Evolutionary conservation across 208 protist species (phyloP).

Genomic region (Zelonia costaricensis): DNA sequence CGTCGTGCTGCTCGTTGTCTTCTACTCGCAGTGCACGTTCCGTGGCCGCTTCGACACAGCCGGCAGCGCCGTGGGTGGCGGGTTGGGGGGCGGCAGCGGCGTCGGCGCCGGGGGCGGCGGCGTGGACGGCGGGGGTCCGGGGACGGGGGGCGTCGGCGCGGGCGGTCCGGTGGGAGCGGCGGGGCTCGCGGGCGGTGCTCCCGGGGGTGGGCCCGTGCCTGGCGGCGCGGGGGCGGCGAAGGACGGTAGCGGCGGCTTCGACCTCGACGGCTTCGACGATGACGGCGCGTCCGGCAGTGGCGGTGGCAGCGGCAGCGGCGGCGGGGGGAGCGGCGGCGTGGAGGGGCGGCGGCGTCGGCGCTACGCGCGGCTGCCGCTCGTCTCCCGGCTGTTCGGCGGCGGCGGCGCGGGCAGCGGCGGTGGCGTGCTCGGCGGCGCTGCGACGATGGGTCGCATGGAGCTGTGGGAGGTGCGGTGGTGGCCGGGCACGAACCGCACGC

Average conservation of each 20-base stretch:
- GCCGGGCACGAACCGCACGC: conserved; percentile 16
- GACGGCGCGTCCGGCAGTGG: too few species aligned
- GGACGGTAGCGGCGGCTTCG: neutral
- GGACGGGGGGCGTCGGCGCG: neutral
- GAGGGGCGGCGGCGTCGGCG: neutral
- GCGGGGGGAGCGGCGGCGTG: neutral
- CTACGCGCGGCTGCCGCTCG: neutral
- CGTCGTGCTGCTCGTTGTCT: conserved; percentile 11
- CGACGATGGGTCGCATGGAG: conserved; percentile 1
- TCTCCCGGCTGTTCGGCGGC: too few species aligned
- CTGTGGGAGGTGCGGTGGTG: conserved; percentile 18
- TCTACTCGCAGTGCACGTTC: conserved; percentile 23
- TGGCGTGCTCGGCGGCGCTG: neutral
- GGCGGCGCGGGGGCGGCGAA: too few species aligned
- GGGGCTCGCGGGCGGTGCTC: too few species aligned
- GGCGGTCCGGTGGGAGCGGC: too few species aligned
- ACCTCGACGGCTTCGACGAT: too few species aligned
- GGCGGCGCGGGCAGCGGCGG: too few species aligned
- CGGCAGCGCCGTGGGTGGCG: neutral
- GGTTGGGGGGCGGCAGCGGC: neutral
- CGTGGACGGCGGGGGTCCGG: neutral
- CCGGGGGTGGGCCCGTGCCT: too few species aligned
- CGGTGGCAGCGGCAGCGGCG: neutral
- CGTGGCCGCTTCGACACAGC: neutral
- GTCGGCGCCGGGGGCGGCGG: neutral